Conservation (phyloP, 2,329 filamentous ascomycete genomes). For the Phaeophleospora eucalypticola region DNA sequence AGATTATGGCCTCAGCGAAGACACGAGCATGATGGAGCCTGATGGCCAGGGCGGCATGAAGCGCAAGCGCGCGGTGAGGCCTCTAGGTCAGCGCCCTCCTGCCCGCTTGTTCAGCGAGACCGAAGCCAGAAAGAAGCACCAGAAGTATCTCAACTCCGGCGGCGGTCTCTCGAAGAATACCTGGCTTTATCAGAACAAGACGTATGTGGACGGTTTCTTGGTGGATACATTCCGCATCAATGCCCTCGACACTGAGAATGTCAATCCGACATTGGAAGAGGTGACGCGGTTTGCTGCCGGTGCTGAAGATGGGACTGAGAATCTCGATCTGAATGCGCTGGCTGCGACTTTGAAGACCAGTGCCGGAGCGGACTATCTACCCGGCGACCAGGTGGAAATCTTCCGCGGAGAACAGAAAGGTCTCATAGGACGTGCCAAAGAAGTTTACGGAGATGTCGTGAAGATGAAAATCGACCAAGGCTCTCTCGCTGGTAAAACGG, state of each 20-base stretch:
- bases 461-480: conserved; percentile 82
- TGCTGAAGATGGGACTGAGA: conserved; percentile 86
- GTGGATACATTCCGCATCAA: conserved; percentile 92
- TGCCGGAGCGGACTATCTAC: conserved; percentile 77
- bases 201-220: conserved; percentile 88
- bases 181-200: conserved; percentile 82
- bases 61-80: conserved; percentile 61
- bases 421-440: conserved; percentile 77
- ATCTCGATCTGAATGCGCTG: conserved; percentile 84
- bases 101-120: conserved; percentile 88
- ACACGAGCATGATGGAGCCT: conserved; percentile 48
- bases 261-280: conserved; percentile 90
- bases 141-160: conserved; percentile 50
- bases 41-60: conserved; percentile 51
- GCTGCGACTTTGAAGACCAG: conserved; percentile 85
- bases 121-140: conserved; percentile 85
- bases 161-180: conserved; percentile 59
- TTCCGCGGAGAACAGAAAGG: conserved; percentile 94
- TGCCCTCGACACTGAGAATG: conserved; percentile 76
- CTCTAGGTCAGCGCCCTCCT: conserved; percentile 64
- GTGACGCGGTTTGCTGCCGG: conserved; percentile 90
- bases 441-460: conserved; percentile 87
- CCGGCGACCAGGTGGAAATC: conserved; percentile 94
- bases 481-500: conserved; percentile 72
- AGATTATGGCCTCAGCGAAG: conserved; percentile 86